These are phyloP conservation scores for Podospora pseudoanserina DNA, from an alignment of 495 filamentous ascomycete species.

Conservation along the genomic window DNA sequence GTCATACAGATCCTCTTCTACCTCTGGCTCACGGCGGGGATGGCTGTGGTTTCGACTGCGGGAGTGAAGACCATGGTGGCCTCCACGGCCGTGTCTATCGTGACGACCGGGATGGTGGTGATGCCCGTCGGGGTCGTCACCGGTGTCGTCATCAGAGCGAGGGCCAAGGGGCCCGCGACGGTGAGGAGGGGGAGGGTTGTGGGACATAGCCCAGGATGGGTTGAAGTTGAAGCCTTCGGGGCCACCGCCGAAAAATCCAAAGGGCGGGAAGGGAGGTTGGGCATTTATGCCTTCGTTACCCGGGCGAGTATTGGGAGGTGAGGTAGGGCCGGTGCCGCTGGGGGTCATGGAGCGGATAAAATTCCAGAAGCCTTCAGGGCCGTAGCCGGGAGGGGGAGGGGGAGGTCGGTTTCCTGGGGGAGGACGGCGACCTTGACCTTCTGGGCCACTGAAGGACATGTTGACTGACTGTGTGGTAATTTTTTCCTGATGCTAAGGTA, in stretches of 20 bases:
- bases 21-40: slow-evolving; percentile 14
- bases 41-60: slow-evolving; percentile 4
- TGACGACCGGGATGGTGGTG: slow-evolving; percentile 5
- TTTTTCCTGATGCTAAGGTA: background rate
- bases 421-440: background rate
- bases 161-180: background rate
- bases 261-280: background rate
- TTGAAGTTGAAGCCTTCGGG: background rate
- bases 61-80: background rate
- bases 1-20: slow-evolving; percentile 22
- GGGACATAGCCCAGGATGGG: background rate
- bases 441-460: slow-evolving; percentile 2
- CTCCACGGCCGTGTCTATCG: background rate
- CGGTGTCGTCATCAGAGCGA: background rate
- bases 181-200: background rate
- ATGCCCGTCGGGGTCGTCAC: background rate
- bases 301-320: background rate
- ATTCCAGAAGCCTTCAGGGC: background rate
- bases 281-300: background rate
- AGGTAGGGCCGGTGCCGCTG: background rate
- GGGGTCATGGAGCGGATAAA: slow-evolving; percentile 4
- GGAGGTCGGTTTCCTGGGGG: background rate
- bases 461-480: background rate
- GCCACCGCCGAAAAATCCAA: background rate
- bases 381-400: background rate